These are phyloP conservation scores for Pseudofabraea citricarpa DNA, from an alignment of 2,329 filamentous ascomycete genomes.

Conservation along the genomic window DNA sequence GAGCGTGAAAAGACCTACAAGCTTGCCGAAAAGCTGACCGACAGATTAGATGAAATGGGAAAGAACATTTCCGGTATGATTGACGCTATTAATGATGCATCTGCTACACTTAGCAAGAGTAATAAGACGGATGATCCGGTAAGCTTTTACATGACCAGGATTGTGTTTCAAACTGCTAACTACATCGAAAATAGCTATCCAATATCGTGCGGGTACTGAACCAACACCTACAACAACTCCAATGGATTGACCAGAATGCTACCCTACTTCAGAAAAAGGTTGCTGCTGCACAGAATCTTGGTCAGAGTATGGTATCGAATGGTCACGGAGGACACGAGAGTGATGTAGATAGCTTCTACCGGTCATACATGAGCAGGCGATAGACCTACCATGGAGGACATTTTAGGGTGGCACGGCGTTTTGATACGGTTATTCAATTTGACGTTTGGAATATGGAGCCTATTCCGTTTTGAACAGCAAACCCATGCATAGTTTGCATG, in stretches of 20 bases:
- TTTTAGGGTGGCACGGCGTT: slow-evolving; percentile 17
- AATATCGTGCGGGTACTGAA: slow-evolving; percentile 96
- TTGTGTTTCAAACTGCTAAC: too few species aligned
- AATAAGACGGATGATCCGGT: slow-evolving; percentile 84
- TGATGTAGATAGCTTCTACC: slow-evolving; percentile 84
- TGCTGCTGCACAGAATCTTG: slow-evolving; percentile 72
- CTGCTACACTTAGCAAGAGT: slow-evolving; percentile 82
- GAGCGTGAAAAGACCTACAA: slow-evolving; percentile 96
- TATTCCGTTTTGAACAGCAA: too few species aligned
- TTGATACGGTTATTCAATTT: slow-evolving; percentile 11
- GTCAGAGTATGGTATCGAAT: slow-evolving; percentile 50
- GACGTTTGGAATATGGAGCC: too few species aligned
- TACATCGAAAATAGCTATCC: slow-evolving; percentile 59
- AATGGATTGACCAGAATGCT: slow-evolving; percentile 88
- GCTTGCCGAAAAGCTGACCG: slow-evolving; percentile 86
- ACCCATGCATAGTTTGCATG: too few species aligned
- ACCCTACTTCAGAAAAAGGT: slow-evolving; percentile 80
- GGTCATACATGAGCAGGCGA: slow-evolving; percentile 76
- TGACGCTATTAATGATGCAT: slow-evolving; percentile 93
- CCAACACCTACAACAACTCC: slow-evolving; percentile 83
- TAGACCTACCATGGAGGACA: slow-evolving; percentile 29
- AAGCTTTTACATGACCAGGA: slow-evolving; percentile 43
- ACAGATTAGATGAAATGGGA: slow-evolving; percentile 88
- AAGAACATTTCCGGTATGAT: slow-evolving; percentile 94
- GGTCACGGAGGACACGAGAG: slow-evolving; percentile 57